Evolutionary conservation across 2,329 filamentous ascomycete genomes (phyloP), one percentile per base, ranked within the genome.

Genomic region (Orbilia javanica): DNA sequence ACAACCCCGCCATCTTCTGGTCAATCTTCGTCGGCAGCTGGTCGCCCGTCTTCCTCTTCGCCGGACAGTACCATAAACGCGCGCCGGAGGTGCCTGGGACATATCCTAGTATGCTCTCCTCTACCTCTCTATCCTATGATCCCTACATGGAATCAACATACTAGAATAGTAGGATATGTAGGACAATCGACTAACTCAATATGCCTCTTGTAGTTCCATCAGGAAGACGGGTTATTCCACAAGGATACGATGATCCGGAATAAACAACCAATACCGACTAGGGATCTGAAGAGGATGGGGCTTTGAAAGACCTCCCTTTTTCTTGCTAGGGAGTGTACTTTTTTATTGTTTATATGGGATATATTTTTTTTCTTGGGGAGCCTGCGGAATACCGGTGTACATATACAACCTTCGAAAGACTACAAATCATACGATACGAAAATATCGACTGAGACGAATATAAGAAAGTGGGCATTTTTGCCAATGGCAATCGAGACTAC

Each of bases 1-100:
- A 96, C 85, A 93, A 92, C 85, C 95, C 95, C 67, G 93, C 94
- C 76, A 92, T 94, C 87, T 97, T 97, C 88, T 97, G 90, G 89
- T 93, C 93, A 82, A 87, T 93, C 83, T 84, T 93, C 77, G 86
- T 97, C 81, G 95, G 93, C 81, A 86, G 85, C 80, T 82, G 89
- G 69, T 94, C 94, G 10, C 95, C 95, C 34, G 84, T 92, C 73
- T 86, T 89, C 76, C 86, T 97, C 80, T 84, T 91, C 79, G 87
- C 88, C 74, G 91, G 93, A 0, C 94, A 94, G 53, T 92, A 93
- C 55, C 86, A 96, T 81, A 86, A 90, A 81, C 88, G 90, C 82
- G 89, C 92, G 80, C 86, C 89, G 80, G 89, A 87, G 72, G 90
- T 97, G 80, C 95, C 96, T 36, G 86, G 94, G 84, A 96, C 94